Base-by-base conservation (phyloP, 2,329 filamentous ascomycete species). In the Colletotrichum australisinense region DNA sequence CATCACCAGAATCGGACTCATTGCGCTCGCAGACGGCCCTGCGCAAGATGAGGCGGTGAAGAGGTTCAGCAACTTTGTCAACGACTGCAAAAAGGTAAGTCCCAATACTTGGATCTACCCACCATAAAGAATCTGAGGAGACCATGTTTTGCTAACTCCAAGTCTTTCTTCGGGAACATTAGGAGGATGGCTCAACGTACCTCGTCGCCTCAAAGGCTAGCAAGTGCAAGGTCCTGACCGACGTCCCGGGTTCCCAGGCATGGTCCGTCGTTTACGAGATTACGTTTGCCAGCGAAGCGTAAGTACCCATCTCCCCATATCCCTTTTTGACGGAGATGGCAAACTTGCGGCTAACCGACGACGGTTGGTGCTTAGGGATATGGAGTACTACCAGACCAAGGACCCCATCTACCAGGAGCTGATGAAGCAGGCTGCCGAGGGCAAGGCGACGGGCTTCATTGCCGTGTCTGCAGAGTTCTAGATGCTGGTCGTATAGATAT, bases 351-450 rank as follows among this genome's bases (percentile, higher is more conserved):
- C 16, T 55, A 8, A 35, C 3, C 11, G 32, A 14, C 2, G 22
- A 49, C 24, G 32, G 19, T 28, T 53, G 57, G 32, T 38, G 32
- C 1, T 22, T 14, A 72, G 67, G 56, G 71, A 73, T 3, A 73
- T 73, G 71, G 71, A 72, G 49, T 73, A 73, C 56, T 72, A 72
- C 35, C 71, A 73, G 60, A 72, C 67, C 2, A 67, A 73, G 22
- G 71, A 73, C 57, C 32, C 71, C 22, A 53, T 73, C 22, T 73
- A 72, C 68, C 46, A 73, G 46, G 67, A 71, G 19, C 56, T 73
- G n/a, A 70, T 62, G 71, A 63, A 52, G 67, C 67, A 73, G 62
- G 71, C 71, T 5, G 67, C 67, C 9, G 71, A 73, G 63, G 71
- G 71, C 28, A 71, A 71, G 60, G 71, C 71, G 2, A 67, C 71